Percentiles rank a stretch among this genome's conserved stretches.
Conservation (phyloP, 192 early-diverging fungal genomes). For the Coemansia sp. region DNA sequence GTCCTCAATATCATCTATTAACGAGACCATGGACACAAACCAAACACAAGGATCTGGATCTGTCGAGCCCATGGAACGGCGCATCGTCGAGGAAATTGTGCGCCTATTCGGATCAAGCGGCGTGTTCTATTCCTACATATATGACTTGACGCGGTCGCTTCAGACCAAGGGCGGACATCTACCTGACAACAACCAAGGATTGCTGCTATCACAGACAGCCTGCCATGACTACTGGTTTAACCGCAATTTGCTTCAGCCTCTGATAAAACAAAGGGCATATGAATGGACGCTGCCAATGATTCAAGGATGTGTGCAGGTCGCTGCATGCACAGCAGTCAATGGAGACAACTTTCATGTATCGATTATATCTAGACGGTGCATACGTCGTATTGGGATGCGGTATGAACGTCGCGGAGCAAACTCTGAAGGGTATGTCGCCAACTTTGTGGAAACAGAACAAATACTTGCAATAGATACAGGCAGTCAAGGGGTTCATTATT, state of each 20-base stretch:
- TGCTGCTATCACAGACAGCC: conserved; percentile 19
- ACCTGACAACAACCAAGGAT: background rate
- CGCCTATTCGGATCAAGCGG: conserved; percentile 41
- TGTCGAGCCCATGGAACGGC: conserved; percentile 44
- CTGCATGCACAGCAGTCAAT: conserved; percentile 59
- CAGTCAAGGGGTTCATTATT: conserved; percentile 52
- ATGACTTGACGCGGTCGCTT: conserved; percentile 46
- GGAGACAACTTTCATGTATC: conserved; percentile 63
- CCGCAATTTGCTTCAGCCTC: conserved; percentile 24
- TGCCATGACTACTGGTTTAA: conserved; percentile 50
- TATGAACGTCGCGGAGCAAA: conserved; percentile 91
- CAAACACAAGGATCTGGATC: background rate
- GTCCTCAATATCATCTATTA: background rate
- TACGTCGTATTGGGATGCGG: conserved; percentile 64
- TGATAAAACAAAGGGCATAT: conserved; percentile 8
- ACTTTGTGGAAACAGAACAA: conserved; percentile 98
- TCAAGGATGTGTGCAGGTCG: conserved; percentile 70
- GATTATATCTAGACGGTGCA: conserved; percentile 69
- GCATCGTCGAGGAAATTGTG: conserved; percentile 40
- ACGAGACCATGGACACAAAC: background rate
- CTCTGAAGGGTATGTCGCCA: conserved; percentile 82
- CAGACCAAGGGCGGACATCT: conserved; percentile 22
- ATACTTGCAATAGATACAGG: conserved; percentile 61
- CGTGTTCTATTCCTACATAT: conserved; percentile 44
- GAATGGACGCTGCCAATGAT: conserved; percentile 58